Percentiles rank a stretch among this genome's conserved stretches.
Evolutionary conservation across 2,329 filamentous ascomycete genomes (phyloP).

Genomic region (Phyllosticta capitalensis): DNA sequence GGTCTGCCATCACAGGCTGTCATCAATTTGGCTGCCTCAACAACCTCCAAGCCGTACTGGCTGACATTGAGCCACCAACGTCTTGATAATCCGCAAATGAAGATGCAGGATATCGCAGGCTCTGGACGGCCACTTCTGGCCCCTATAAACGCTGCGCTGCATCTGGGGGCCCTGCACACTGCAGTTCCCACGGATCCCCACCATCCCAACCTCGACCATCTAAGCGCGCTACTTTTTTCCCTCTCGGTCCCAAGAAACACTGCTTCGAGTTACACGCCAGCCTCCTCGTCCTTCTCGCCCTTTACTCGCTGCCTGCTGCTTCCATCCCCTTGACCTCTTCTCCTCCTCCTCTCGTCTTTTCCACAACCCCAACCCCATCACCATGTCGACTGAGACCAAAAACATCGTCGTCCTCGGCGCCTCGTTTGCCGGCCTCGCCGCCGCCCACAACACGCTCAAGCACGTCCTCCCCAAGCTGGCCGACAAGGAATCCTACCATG

Average conservation of each 20-base stretch:
- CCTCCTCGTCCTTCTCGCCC: background rate
- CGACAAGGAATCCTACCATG: constrained; percentile 18
- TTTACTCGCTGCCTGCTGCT: background rate
- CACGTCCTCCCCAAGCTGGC: constrained; percentile 20
- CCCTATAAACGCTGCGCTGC: background rate
- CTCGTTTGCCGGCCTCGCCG: constrained; percentile 27
- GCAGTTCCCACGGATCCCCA: background rate
- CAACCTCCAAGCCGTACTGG: background rate
- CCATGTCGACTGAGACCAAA: constrained; percentile 3
- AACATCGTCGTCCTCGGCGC: constrained; percentile 27
- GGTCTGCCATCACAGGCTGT: background rate
- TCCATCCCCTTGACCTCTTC: background rate
- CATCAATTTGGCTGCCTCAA: background rate
- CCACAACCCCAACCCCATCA: background rate
- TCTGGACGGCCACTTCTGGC: background rate
- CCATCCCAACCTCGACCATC: background rate
- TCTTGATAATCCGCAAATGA: background rate
- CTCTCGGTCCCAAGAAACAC: background rate
- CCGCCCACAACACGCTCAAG: constrained; percentile 26
- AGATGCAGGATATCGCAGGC: background rate
- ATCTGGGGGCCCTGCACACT: background rate
- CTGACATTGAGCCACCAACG: background rate
- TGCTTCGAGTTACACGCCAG: background rate
- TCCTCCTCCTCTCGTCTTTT: background rate
- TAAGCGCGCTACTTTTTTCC: background rate